A percentile compares a stretch with the other conserved stretches of the same genome.
Conservation (phyloP, 75 land plant species). For the Cunninghamia lanceolata region DNA sequence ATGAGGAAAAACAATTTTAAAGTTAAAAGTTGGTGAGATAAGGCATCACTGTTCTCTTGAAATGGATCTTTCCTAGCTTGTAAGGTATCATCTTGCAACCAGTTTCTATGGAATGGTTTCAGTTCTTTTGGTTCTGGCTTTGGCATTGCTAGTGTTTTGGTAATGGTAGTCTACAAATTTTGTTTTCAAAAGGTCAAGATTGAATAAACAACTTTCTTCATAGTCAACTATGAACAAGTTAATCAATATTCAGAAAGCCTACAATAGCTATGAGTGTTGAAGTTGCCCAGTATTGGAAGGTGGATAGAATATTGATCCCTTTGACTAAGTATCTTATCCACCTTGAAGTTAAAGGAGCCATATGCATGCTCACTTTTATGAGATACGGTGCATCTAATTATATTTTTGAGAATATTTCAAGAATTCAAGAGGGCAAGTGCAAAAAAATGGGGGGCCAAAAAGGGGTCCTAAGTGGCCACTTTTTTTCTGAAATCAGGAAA, state of each 20-base stretch:
- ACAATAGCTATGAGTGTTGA: background rate
- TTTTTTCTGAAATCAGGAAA: no score
- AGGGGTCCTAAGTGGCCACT: no score
- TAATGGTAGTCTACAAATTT: background rate
- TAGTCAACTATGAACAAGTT: background rate
- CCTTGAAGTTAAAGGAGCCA: background rate
- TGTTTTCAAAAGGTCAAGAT: background rate
- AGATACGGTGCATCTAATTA: no score
- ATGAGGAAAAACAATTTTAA: no score
- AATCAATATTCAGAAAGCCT: background rate
- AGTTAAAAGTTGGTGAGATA: no score
- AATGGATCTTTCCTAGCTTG: no score
- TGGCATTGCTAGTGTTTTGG: conserved; percentile 1
- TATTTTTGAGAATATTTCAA: no score
- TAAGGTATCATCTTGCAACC: conserved; percentile 45
- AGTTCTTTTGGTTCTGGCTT: background rate
- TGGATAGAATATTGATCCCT: background rate
- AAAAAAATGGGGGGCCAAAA: no score
- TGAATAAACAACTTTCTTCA: background rate
- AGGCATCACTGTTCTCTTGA: no score
- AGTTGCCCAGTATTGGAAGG: background rate
- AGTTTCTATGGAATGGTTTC: conserved; percentile 22
- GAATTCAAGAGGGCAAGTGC: no score
- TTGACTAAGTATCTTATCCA: background rate
- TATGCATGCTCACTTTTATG: background rate